Conservation (phyloP, 2,329 filamentous ascomycete genomes). For the Thelonectria blattea region DNA sequence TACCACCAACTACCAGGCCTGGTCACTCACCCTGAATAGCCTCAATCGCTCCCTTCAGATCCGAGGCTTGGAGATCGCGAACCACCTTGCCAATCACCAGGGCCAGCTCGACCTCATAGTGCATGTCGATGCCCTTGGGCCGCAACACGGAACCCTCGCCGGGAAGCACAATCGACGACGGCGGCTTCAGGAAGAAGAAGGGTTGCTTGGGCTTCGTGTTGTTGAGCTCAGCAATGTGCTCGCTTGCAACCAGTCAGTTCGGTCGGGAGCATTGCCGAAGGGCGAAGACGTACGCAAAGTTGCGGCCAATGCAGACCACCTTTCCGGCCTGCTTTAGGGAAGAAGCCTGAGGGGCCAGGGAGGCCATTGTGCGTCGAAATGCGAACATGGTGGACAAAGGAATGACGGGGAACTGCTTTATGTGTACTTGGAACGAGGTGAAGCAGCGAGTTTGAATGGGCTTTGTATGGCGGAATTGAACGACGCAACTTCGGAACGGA, state of each 20-base stretch:
- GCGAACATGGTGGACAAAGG: constrained; percentile 42
- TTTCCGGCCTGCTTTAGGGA: constrained; percentile 65
- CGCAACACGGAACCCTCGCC: constrained; percentile 79
- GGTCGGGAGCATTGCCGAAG: constrained; percentile 16
- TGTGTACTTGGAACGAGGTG: neutral
- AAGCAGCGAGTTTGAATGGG: neutral
- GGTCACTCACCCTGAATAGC: constrained; percentile 73
- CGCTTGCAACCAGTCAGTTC: constrained; percentile 57
- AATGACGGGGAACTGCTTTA: neutral
- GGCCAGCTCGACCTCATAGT: constrained; percentile 95
- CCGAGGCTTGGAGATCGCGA: constrained; percentile 75
- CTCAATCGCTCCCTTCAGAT: constrained; percentile 77
- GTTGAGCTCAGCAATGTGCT: constrained; percentile 92
- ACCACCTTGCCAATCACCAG: constrained; percentile 85
- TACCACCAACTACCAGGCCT: neutral
- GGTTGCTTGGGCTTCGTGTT: constrained; percentile 89
- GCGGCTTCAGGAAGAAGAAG: constrained; percentile 98
- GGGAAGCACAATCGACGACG: constrained; percentile 83
- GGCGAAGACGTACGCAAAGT: constrained; percentile 78
- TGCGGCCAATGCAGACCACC: constrained; percentile 91
- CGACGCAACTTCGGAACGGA: constrained; percentile 29
- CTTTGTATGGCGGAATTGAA: constrained; percentile 7
- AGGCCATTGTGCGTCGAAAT: constrained; percentile 47
- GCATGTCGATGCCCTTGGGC: constrained; percentile 82
- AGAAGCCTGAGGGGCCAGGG: constrained; percentile 50